These are phyloP conservation scores for Mycena albidolilacea DNA, from an alignment of 768 basidiomycete genomes.

Conservation along the genomic window DNA sequence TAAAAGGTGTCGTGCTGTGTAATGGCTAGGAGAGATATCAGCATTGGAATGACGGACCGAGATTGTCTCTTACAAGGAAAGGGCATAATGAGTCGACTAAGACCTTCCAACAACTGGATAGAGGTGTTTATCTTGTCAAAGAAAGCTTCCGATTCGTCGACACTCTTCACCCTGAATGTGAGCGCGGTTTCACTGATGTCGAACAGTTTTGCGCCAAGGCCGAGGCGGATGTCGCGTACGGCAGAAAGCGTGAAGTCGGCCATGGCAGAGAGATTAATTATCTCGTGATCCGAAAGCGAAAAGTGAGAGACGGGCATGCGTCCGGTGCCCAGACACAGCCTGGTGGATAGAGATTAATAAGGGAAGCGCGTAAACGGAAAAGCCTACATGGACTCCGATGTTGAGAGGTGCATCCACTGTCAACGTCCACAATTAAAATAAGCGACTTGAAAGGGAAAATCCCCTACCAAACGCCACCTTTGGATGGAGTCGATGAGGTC, in stretches of 20 bases:
- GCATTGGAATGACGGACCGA: constrained; percentile 11
- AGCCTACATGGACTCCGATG: constrained; percentile 56
- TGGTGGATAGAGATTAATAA: constrained; percentile 29
- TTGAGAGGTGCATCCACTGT: constrained; percentile 58
- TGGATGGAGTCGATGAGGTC: constrained; percentile 53
- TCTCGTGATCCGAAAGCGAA: constrained; percentile 47
- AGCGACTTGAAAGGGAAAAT: background rate
- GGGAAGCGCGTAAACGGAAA: background rate
- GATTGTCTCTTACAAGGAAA: constrained; percentile 50
- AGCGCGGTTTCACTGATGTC: constrained; percentile 50
- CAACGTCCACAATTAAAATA: constrained; percentile 26
- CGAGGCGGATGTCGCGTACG: constrained; percentile 55
- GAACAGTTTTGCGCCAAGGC: constrained; percentile 53
- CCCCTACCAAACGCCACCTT: constrained; percentile 56
- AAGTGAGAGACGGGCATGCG: constrained; percentile 56
- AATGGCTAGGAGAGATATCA: constrained; percentile 53
- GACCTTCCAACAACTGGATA: constrained; percentile 51
- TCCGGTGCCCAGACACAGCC: constrained; percentile 60
- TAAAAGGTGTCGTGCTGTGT: constrained; percentile 59
- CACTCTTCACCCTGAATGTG: constrained; percentile 47
- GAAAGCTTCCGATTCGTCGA: constrained; percentile 49
- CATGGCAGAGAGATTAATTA: constrained; percentile 47
- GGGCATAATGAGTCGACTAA: constrained; percentile 55
- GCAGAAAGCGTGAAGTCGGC: constrained; percentile 37
- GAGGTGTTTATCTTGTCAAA: constrained; percentile 52